phyloP scores from a whole-genome alignment of 1,284 basidiomycete species.

The Trametes versicolor region DNA sequence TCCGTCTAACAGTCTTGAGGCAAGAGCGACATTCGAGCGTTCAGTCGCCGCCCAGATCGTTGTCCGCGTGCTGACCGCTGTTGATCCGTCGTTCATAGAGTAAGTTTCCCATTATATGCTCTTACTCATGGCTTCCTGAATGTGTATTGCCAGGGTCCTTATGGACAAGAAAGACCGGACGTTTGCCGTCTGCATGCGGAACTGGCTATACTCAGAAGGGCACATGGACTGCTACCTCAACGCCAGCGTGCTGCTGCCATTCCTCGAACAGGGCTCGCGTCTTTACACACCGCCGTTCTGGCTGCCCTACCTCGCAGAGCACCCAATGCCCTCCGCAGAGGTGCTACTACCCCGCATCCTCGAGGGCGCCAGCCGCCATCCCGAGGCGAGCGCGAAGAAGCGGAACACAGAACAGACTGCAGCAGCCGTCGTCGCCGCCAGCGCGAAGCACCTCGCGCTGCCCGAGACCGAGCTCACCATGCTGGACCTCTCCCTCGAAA shows the following conservation, averaged over 20 bases:
- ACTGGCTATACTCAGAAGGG: conserved; percentile 6
- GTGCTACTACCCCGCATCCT: not conserved
- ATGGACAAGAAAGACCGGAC: conserved; percentile 1
- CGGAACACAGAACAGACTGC: conserved; percentile 1
- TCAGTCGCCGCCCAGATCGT: conserved; percentile 9
- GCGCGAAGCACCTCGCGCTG: conserved; percentile 3
- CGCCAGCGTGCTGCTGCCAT: not conserved
- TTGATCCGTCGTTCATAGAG: conserved; percentile 22
- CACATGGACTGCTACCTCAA: conserved; percentile 1
- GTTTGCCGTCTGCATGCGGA: conserved; percentile 7
- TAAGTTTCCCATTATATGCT: not conserved
- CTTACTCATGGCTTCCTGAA: not conserved
- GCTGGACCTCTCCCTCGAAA: conserved; percentile 7
- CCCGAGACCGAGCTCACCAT: not conserved
- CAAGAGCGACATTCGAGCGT: conserved; percentile 9
- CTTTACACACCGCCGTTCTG: not conserved
- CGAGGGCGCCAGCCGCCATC: not conserved
- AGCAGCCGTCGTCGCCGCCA: not conserved
- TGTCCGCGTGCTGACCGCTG: not conserved
- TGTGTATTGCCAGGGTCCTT: not conserved
- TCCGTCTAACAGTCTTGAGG: conserved; percentile 9
- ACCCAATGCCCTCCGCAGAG: not conserved
- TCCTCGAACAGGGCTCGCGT: conserved; percentile 1
- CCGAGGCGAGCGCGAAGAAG: not conserved
- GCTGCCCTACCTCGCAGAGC: not conserved